These are phyloP conservation scores for Zalaria obscura DNA, from an alignment of 2,329 filamentous ascomycete genomes.

Conservation along the genomic window DNA sequence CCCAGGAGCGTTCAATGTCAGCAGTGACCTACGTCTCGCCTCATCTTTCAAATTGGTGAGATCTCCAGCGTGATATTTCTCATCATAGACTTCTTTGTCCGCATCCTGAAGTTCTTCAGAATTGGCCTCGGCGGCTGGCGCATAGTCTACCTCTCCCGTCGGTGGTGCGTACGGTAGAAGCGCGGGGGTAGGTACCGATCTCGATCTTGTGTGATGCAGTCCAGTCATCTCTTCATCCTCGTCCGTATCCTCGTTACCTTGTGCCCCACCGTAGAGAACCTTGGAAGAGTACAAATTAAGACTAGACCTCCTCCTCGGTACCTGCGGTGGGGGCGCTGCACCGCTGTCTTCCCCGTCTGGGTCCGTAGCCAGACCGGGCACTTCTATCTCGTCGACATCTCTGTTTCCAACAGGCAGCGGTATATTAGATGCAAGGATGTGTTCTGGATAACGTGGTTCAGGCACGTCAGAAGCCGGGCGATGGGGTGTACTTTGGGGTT, in stretches of 20 bases:
- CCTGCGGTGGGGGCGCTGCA: neutral
- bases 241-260: no score
- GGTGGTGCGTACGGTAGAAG: slow-evolving; percentile 3
- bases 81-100: neutral
- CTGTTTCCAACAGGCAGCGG: slow-evolving; percentile 53
- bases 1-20: slow-evolving; percentile 2
- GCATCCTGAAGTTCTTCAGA: slow-evolving; percentile 1
- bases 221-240: no score
- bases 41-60: neutral
- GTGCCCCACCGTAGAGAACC: no score
- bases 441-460: slow-evolving; percentile 24
- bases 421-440: slow-evolving; percentile 40
- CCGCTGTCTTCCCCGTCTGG: slow-evolving; percentile 36
- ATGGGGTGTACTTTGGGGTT: neutral
- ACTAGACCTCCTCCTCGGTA: neutral
- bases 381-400: slow-evolving; percentile 69
- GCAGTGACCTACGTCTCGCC: neutral
- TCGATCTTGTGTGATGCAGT: slow-evolving; percentile 5
- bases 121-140: neutral
- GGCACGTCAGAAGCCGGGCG: slow-evolving; percentile 11
- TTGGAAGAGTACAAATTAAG: slow-evolving; percentile 8
- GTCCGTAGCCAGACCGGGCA: slow-evolving; percentile 55
- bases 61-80: neutral
- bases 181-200: slow-evolving; percentile 11
- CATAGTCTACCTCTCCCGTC: neutral